These are phyloP conservation scores for Venturia asperata DNA, from an alignment of 2,329 filamentous ascomycete genomes.

Conservation along the genomic window DNA sequence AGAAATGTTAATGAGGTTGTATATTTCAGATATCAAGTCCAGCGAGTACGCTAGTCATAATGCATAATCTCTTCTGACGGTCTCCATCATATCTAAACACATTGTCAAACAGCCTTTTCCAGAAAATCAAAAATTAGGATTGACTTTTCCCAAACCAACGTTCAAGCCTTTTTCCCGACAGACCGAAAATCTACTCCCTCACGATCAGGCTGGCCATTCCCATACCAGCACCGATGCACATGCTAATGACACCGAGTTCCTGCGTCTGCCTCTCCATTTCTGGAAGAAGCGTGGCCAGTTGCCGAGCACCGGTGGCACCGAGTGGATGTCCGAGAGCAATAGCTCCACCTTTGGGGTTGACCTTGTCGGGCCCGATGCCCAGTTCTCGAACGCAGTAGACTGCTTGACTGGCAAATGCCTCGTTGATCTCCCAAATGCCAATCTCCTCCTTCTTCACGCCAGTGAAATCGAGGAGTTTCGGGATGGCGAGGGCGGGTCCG, in stretches of 20 bases:
- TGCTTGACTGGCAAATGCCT: constrained; percentile 61
- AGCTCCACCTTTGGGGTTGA: constrained; percentile 89
- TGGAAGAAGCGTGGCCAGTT: constrained; percentile 67
- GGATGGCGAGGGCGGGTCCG: constrained; percentile 79
- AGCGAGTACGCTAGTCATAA: too few relatives aligned
- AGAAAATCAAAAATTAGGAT: too few relatives aligned
- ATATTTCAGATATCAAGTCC: too few relatives aligned
- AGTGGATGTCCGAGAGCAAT: constrained; percentile 92
- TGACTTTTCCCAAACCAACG: background rate
- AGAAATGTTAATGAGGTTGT: background rate
- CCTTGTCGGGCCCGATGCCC: constrained; percentile 60
- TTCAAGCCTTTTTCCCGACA: background rate
- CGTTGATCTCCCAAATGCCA: constrained; percentile 87
- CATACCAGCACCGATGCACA: constrained; percentile 61
- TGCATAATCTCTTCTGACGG: too few relatives aligned
- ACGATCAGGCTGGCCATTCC: constrained; percentile 48
- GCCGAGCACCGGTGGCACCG: constrained; percentile 77
- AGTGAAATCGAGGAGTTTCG: constrained; percentile 64
- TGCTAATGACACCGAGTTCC: constrained; percentile 77
- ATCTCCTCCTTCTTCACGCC: constrained; percentile 64
- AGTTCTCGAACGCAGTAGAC: constrained; percentile 65
- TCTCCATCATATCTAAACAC: too few relatives aligned
- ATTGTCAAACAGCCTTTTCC: too few relatives aligned
- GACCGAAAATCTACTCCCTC: constrained; percentile 31
- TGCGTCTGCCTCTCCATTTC: constrained; percentile 60